These are phyloP conservation scores for Solanum chacoense DNA, from an alignment of 305 asterid genomes.

Conservation along the genomic window DNA sequence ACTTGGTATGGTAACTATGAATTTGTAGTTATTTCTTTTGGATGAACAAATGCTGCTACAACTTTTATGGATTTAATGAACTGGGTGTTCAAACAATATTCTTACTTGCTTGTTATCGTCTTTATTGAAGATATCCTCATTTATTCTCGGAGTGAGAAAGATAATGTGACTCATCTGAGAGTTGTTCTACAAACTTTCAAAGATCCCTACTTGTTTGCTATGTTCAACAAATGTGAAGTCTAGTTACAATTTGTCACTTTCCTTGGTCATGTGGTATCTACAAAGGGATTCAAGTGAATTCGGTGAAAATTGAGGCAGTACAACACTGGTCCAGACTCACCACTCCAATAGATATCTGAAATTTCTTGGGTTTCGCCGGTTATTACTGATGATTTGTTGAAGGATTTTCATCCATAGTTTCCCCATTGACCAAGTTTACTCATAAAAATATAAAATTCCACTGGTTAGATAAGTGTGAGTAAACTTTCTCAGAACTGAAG, in stretches of 20 bases:
- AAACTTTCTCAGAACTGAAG: too few species aligned
- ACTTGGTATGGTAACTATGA: neutral
- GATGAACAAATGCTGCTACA: neutral
- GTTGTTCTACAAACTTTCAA: neutral
- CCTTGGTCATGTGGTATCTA: neutral
- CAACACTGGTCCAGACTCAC: neutral
- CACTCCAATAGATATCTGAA: neutral
- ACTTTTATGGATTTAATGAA: neutral
- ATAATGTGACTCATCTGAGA: too few species aligned
- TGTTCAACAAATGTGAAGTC: neutral
- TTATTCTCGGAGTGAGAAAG: neutral
- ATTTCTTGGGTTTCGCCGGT: neutral
- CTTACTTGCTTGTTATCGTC: neutral
- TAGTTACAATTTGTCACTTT: neutral
- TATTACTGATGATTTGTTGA: too few species aligned
- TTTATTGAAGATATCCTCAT: neutral
- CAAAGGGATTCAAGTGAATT: neutral
- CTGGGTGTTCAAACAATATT: too few species aligned
- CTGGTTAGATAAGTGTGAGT: too few species aligned
- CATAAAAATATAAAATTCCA: too few species aligned
- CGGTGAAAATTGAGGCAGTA: too few species aligned
- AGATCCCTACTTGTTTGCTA: accelerated
- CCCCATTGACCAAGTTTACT: too few species aligned
- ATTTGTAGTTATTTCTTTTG: neutral
- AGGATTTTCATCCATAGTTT: too few species aligned